Base-by-base conservation (phyloP, 1,284 basidiomycete species). In the Apiotrichum laibachii region DNA sequence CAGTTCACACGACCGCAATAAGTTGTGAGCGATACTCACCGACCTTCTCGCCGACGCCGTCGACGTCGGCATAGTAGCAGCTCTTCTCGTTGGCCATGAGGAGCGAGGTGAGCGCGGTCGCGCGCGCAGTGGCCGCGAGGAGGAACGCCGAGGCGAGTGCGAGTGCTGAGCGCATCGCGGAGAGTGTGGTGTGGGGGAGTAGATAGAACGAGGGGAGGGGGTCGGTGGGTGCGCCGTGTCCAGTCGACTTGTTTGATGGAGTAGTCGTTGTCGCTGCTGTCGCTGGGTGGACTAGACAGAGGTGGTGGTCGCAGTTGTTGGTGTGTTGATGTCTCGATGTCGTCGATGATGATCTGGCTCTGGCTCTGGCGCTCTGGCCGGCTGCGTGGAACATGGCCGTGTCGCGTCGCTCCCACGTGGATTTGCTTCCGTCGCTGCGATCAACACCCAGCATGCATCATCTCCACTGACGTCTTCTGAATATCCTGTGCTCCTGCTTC, bases 21-120 rank as follows among this genome's bases (percentile, higher is more conserved):
- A 31, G 26, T 7, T 31, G 26, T 31, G 26, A 11, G 11, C 10
- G 37, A 42, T 9, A 72, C 77, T 60, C 50, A 72, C 75, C 75
- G 22, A 76, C 69, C 66, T 79, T 79, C 68, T 78, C 77, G 12
- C 76, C 77, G 8, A 67, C 63, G 13, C 74, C 72, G 57, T 98
- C 95, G n/a, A 96, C 93, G 75, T 94, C 92, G 9, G 92, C 91
- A 72, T 92, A 97, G 80, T 94, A 99, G 79, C 96, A 99, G 56
- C 90, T 80, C 53, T 89, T 83, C 72, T 96, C 90, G 72, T 92
- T 93, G 0, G 92, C 86, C 19, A 84, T 81, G 59, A 99, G 85
- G 34, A 88, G 82, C 5, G 93, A 92, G 1, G 95, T 97, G 50
- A 99, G 80, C 0, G 96, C 93, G 1, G 90, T 84, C 16, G 77